Evolutionary conservation across 768 basidiomycete genomes (phyloP).

Genomic region (Tulasnella sp.): DNA sequence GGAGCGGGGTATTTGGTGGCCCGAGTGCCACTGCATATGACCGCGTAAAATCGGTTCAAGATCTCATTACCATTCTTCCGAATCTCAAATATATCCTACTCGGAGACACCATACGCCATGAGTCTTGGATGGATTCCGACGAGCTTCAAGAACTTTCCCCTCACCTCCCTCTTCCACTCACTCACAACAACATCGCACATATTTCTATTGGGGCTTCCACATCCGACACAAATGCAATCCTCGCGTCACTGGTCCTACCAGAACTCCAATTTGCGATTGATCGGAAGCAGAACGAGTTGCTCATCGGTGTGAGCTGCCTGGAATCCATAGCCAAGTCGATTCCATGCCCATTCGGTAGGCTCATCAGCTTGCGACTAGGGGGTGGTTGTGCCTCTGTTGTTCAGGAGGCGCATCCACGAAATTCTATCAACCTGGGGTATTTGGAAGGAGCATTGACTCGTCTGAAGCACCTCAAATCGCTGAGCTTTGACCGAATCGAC

Average conservation of each 20-base stretch:
- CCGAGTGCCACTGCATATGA: slow-evolving; percentile 52
- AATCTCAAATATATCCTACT: slow-evolving; percentile 41
- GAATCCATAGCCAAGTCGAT: not conserved
- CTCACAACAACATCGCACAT: not conserved
- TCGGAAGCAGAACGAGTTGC: not conserved
- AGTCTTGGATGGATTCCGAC: not conserved
- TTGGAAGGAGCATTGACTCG: not conserved
- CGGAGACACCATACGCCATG: not conserved
- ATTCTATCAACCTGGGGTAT: not conserved
- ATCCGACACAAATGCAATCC: not conserved
- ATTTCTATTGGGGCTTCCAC: not conserved
- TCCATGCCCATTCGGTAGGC: not conserved
- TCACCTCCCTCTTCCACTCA: not conserved
- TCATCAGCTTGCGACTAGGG: not conserved
- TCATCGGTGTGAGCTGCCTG: not conserved
- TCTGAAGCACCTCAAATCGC: not conserved
- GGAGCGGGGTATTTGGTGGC: not conserved
- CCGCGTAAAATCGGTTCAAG: slow-evolving; percentile 76
- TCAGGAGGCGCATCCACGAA: not conserved
- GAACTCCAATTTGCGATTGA: not conserved
- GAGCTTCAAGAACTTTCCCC: not conserved
- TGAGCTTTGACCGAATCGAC: not conserved
- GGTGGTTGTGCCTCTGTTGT: not conserved
- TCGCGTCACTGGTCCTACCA: not conserved
- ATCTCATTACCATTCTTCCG: slow-evolving; percentile 55